These are phyloP conservation scores for Alternaria ethzedia DNA, from an alignment of 2,329 filamentous ascomycete genomes.

Conservation along the genomic window DNA sequence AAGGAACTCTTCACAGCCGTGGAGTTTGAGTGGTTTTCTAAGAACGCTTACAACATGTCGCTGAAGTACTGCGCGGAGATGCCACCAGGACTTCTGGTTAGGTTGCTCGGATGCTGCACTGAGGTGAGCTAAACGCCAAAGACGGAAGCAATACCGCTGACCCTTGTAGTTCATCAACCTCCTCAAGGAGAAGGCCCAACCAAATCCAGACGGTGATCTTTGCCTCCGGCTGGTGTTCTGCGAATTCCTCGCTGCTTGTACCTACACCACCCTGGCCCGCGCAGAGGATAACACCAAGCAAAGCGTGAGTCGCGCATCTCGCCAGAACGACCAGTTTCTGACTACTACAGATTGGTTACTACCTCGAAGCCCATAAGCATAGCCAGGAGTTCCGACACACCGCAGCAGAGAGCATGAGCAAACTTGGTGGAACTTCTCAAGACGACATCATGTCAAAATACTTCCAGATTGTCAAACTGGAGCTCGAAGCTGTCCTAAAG, in stretches of 20 bases:
- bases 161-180: slow-evolving; percentile 50
- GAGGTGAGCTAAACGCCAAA: slow-evolving; percentile 38
- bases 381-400: slow-evolving; percentile 63
- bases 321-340: slow-evolving; percentile 20
- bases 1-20: slow-evolving; percentile 60
- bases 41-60: slow-evolving; percentile 80
- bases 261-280: slow-evolving; percentile 57
- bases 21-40: slow-evolving; percentile 85
- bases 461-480: slow-evolving; percentile 72
- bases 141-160: slow-evolving; percentile 1
- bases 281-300: slow-evolving; percentile 49
- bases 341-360: slow-evolving; percentile 64
- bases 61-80: slow-evolving; percentile 67
- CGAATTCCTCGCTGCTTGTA: slow-evolving; percentile 66
- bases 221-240: slow-evolving; percentile 70
- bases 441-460: slow-evolving; percentile 67
- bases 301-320: slow-evolving; percentile 42
- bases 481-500: slow-evolving; percentile 76
- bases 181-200: slow-evolving; percentile 34
- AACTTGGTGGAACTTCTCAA: slow-evolving; percentile 53
- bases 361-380: slow-evolving; percentile 66
- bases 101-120: slow-evolving; percentile 59
- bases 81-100: slow-evolving; percentile 60
- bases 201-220: slow-evolving; percentile 54
- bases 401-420: slow-evolving; percentile 48